These are phyloP conservation scores for Lachnellula suecica DNA, from an alignment of 2,329 filamentous ascomycete genomes.

Conservation along the genomic window DNA sequence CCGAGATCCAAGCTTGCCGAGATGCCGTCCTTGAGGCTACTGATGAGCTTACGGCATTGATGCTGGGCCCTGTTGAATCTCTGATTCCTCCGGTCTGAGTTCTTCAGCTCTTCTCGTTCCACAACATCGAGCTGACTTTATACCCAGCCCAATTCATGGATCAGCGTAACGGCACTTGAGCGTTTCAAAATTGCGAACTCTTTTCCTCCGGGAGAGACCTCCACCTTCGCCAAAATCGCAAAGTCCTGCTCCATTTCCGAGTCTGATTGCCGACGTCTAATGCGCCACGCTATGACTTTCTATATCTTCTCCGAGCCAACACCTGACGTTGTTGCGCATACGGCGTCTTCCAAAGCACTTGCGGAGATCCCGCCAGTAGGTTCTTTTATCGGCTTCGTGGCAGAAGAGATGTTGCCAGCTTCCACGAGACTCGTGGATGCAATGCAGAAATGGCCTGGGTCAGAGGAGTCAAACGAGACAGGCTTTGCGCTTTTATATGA, in stretches of 20 bases:
- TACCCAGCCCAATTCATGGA: constrained; percentile 1
- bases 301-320: constrained; percentile 15
- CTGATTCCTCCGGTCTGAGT: background rate
- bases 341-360: constrained; percentile 14
- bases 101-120: background rate
- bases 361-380: background rate
- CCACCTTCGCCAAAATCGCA: constrained; percentile 20
- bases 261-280: constrained; percentile 7
- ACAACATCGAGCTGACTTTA: background rate
- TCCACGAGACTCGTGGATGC: background rate
- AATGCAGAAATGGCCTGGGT: background rate
- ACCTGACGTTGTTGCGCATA: constrained; percentile 13
- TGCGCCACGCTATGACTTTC: constrained; percentile 17
- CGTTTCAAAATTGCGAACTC: constrained; percentile 15
- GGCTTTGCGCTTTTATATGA: background rate
- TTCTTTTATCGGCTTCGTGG: background rate
- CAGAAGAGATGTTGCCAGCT: background rate
- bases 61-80: constrained; percentile 7
- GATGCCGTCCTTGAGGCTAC: constrained; percentile 16
- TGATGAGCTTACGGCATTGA: constrained; percentile 18
- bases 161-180: constrained; percentile 21
- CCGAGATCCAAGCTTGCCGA: constrained; percentile 9
- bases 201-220: constrained; percentile 12
- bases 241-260: constrained; percentile 9
- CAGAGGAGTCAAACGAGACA: background rate